These are phyloP conservation scores for Sarocladium kiliense DNA, from an alignment of 2,329 filamentous ascomycete species.

Conservation along the genomic window DNA sequence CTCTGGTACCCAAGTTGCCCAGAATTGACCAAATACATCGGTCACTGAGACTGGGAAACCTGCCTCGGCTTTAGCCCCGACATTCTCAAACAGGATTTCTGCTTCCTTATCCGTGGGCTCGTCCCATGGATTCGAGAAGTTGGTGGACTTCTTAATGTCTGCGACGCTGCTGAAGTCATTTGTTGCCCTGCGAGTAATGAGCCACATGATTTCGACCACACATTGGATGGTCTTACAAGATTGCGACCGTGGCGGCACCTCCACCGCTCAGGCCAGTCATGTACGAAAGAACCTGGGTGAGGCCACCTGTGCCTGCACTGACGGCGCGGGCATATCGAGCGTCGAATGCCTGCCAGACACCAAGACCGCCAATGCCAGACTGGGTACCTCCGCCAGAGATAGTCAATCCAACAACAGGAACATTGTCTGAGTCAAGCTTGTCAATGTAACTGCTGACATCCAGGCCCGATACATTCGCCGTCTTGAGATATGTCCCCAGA, in stretches of 20 bases:
- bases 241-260: constrained; percentile 19
- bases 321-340: constrained; percentile 15
- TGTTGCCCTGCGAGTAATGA: constrained; percentile 15
- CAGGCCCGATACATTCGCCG: constrained; percentile 17
- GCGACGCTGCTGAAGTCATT: constrained; percentile 20
- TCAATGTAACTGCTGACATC: constrained; percentile 17
- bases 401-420: constrained; percentile 19
- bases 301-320: constrained; percentile 17
- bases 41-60: constrained; percentile 20
- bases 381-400: constrained; percentile 23
- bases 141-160: constrained; percentile 14
- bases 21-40: constrained; percentile 23
- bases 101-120: constrained; percentile 14
- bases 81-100: constrained; percentile 18
- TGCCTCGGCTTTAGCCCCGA: constrained; percentile 17
- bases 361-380: constrained; percentile 22
- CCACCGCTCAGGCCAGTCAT: constrained; percentile 22
- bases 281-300: constrained; percentile 20
- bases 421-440: constrained; percentile 15
- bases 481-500: constrained; percentile 16
- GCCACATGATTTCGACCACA: neutral
- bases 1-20: constrained; percentile 18
- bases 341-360: constrained; percentile 23
- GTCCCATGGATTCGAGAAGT: constrained; percentile 19
- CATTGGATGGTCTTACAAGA: constrained; percentile 13